phyloP scores from a whole-genome alignment of 148 eudicot genomes.

The Arbutus unedo region DNA sequence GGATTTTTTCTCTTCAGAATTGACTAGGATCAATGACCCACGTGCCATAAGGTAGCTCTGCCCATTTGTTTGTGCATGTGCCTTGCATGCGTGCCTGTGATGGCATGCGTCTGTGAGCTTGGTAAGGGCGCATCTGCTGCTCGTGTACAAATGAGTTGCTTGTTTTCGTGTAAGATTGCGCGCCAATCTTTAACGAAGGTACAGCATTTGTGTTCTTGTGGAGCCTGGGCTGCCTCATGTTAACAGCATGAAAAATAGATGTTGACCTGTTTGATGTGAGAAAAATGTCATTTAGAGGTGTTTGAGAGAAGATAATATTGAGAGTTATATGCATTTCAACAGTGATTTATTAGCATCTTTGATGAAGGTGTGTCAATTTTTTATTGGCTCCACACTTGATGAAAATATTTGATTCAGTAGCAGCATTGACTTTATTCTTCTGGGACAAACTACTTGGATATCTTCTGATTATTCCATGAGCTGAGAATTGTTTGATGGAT shows the following conservation, averaged over 20 bases:
- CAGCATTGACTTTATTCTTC: neutral
- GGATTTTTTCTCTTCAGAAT: neutral
- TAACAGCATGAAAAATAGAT: no score
- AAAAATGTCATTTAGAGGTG: no score
- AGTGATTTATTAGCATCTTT: no score
- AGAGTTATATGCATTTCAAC: no score
- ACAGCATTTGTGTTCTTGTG: no score
- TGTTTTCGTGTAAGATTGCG: neutral
- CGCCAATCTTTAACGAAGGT: no score
- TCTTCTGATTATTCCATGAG: neutral
- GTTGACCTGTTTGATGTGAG: no score
- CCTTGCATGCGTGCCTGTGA: neutral
- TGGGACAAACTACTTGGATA: neutral
- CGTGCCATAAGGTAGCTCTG: neutral
- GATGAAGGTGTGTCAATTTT: no score
- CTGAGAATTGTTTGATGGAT: neutral
- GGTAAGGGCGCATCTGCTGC: neutral
- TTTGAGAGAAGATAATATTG: no score
- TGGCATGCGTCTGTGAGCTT: neutral
- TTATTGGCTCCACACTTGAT: neutral
- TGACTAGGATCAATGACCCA: neutral
- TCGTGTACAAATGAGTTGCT: neutral
- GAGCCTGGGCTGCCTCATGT: no score
- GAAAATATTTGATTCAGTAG: neutral
- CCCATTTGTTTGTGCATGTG: neutral